Conservation (phyloP, 1,139 yeast genomes). For the Wickerhamiella pararugosa region DNA sequence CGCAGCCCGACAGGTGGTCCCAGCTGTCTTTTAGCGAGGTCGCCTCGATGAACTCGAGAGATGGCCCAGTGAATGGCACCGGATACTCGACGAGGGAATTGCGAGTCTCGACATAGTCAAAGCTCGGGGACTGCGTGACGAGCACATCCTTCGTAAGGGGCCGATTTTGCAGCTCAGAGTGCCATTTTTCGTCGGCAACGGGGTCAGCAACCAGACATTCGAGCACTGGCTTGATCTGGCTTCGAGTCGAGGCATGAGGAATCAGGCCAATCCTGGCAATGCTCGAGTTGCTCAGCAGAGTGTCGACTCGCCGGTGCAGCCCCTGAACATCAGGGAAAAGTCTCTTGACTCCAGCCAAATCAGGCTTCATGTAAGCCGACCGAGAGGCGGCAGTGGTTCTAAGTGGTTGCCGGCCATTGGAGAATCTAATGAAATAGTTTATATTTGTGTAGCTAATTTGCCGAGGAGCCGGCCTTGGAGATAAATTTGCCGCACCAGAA, state of each 20-base stretch:
- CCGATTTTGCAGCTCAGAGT: slow-evolving; percentile 18
- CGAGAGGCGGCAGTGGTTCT: background rate
- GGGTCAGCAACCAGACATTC: slow-evolving; percentile 26
- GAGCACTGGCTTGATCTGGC: slow-evolving; percentile 18
- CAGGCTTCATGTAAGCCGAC: background rate
- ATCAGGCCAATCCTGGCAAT: slow-evolving; percentile 19
- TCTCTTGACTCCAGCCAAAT: slow-evolving; percentile 7
- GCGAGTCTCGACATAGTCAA: slow-evolving; percentile 23
- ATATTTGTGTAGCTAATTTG: too few species aligned
- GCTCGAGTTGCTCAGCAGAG: slow-evolving; percentile 9
- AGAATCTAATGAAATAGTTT: background rate
- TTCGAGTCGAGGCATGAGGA: slow-evolving; percentile 19
- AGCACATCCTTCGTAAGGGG: slow-evolving; percentile 23
- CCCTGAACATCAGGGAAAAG: slow-evolving; percentile 13
- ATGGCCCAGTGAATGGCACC: slow-evolving; percentile 20
- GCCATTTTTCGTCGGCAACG: slow-evolving; percentile 24
- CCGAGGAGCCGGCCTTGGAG: too few species aligned
- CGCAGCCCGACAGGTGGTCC: slow-evolving; percentile 22
- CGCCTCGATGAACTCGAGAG: slow-evolving; percentile 22
- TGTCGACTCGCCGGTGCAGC: slow-evolving; percentile 13
- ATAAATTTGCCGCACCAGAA: too few species aligned
- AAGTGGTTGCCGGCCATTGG: background rate
- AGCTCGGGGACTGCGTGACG: slow-evolving; percentile 20
- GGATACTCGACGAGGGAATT: slow-evolving; percentile 26
- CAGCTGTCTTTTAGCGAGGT: slow-evolving; percentile 20